These are phyloP conservation scores for Podospora tetraspora DNA, from an alignment of 495 filamentous ascomycete genomes.

Conservation along the genomic window DNA sequence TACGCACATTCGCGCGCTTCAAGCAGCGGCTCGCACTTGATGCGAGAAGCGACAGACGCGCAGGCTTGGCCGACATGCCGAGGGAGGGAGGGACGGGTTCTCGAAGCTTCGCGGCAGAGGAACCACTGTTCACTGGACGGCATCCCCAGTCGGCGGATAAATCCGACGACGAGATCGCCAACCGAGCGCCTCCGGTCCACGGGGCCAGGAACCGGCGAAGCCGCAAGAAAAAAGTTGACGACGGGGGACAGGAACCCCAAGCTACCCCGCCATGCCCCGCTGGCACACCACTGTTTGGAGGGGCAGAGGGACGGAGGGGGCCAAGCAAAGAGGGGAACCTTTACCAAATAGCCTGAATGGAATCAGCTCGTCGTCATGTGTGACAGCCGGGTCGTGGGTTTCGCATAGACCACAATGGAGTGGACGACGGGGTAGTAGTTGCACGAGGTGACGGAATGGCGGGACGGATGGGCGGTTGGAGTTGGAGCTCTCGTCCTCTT, in stretches of 20 bases:
- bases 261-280: conserved; percentile 14
- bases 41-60: neutral
- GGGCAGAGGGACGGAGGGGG: neutral
- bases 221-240: neutral
- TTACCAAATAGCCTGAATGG: conserved; percentile 26
- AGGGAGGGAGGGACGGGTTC: neutral
- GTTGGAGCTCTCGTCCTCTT: neutral
- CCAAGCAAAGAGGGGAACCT: conserved; percentile 21
- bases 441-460: neutral
- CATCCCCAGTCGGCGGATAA: neutral
- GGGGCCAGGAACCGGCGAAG: neutral
- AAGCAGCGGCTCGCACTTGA: neutral
- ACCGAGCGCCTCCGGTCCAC: neutral
- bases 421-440: neutral
- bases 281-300: neutral
- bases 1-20: neutral
- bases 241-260: neutral
- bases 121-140: neutral
- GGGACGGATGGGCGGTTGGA: neutral
- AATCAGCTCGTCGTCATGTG: conserved; percentile 27
- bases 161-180: neutral
- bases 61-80: neutral
- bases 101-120: neutral
- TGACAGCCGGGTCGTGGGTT: conserved; percentile 10
- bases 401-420: neutral